Base-by-base conservation (phyloP, 2,329 filamentous ascomycete species). In the Fusarium torulosum region DNA sequence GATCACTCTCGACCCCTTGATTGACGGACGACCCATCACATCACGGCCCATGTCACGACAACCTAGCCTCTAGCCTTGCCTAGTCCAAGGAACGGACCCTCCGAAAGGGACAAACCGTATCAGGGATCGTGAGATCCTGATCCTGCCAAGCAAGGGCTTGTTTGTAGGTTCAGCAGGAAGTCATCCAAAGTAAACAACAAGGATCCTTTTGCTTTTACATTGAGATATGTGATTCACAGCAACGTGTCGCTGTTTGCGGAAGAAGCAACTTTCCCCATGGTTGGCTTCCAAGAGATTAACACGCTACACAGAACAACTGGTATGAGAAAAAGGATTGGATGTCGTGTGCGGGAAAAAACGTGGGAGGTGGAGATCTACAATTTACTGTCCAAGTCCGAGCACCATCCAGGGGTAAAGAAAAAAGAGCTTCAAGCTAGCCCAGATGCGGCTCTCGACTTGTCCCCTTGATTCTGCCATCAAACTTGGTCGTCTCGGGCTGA, bases 311-410 rank as follows among this genome's bases (percentile, higher is more conserved):
- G 33, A 47, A 4, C 29, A 50, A 42, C n/a, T 54, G 37, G 40
- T 63, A 38, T 68, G 45, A 46, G 21, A 38, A 6, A 52, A 64
- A 43, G 52, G 59, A 43, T 62, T 65, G 55, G 64, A 17, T 33
- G 42, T 59, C 27, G 49, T 37, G 38, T 37, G 25, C 17, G 21
- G 37, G 52, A 40, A 52, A 59, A 60, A 66, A 66, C 66, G 65
- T 66, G 60, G 66, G 55, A 41, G 23, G 65, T 66, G 65, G 65
- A 66, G 65, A 53, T 45, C 47, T 57, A 57, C 58, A 57, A 63
- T 63, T 63, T 63, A 57, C 51, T 23, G 46, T 29, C 35, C 35
- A 21, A 57, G 55, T 62, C 47, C 51, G 50, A 66, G 65, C 65
- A 63, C 63, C 51, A 52, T 69, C 65, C 65, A 69, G 60, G 65